Percentiles rank a stretch among this genome's conserved stretches.
Conservation (phyloP, 768 basidiomycete species). For the Serendipita sp. region DNA sequence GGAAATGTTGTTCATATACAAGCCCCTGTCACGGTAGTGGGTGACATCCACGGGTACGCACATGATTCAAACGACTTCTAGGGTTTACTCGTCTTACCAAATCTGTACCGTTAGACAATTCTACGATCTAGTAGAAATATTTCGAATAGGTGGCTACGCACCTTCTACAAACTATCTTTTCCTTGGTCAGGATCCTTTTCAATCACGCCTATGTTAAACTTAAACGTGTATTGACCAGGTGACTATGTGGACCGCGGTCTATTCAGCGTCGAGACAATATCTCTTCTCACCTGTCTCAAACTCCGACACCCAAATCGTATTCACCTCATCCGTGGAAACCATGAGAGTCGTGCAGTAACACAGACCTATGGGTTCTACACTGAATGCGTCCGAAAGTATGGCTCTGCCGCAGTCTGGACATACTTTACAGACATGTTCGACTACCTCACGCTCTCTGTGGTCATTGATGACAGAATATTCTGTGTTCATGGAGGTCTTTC, state of each 20-base stretch:
- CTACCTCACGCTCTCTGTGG: slow-evolving; percentile 90
- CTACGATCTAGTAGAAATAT: slow-evolving; percentile 98
- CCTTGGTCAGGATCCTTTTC: slow-evolving; percentile 33
- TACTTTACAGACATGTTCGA: slow-evolving; percentile 99
- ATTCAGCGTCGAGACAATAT: slow-evolving; percentile 97
- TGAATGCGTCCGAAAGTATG: slow-evolving; percentile 95
- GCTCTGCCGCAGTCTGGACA: slow-evolving; percentile 90
- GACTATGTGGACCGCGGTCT: slow-evolving; percentile 98
- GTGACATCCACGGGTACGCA: slow-evolving; percentile 95
- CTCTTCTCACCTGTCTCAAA: slow-evolving; percentile 89
- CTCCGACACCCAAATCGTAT: slow-evolving; percentile 92
- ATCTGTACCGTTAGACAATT: slow-evolving; percentile 57
- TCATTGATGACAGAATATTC: slow-evolving; percentile 98
- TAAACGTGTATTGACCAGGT: slow-evolving; percentile 30
- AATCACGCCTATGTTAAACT: slow-evolving; percentile 7
- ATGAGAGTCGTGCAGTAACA: slow-evolving; percentile 94
- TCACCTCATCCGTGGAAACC: slow-evolving; percentile 93
- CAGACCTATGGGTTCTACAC: slow-evolving; percentile 99
- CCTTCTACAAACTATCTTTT: slow-evolving; percentile 98
- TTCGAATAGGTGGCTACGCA: slow-evolving; percentile 93
- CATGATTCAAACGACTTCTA: slow-evolving; percentile 9
- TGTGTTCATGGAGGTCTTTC: slow-evolving; percentile 97
- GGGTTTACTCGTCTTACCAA: slow-evolving; percentile 17
- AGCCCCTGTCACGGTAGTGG: slow-evolving; percentile 94
- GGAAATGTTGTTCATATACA: slow-evolving; percentile 96